Base-by-base conservation (phyloP, 2,329 filamentous ascomycete species). In the Penicillium thymicola region DNA sequence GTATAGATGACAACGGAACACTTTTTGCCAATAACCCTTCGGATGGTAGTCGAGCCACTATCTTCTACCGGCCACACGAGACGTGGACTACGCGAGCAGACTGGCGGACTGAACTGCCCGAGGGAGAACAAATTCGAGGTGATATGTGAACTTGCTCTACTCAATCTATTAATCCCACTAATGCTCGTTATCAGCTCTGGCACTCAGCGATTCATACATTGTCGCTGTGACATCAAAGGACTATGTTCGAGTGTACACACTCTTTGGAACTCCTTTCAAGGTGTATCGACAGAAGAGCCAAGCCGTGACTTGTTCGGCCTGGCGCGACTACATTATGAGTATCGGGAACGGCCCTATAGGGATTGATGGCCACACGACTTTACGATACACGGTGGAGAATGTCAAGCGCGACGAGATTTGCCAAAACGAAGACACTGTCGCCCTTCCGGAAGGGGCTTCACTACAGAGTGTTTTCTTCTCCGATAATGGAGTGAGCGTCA, bases 1-100 rank as follows among this genome's bases (percentile, higher is more conserved):
- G 8, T 47, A 4, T 58, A 80, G 78, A 90, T 65, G 89, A 95
- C 56, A 87, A 90, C 54, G 93, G 94, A 16, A 83, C 91, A 0
- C 81, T 96, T 0, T 97, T 97, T 70, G 89, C 92, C 1, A 93
- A 89, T 58, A 89, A 87, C 23, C 85, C 90, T 1, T 81, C 80
- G 9, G 82, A 85, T 32, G 79, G 78, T 8, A 84, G 86, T 56
- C 86, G 89, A 2, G 90, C 93, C 4, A 88, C 86, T 32, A 85
- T 99, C n/a, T 97, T 96, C 75, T 99, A 97, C 74, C 85, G 94
- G 7, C 94, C 95, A 0, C 94, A 99, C 70, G 93, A 99, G 76
- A 95, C 90, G 1, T 99, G 94, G 94, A 97, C 92, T 2, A 84
- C 90, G 48, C 84, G 94, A 50, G 85, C 86, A 21, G 94, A 99